Evolutionary conservation across 2,329 filamentous ascomycete species (phyloP), one percentile per base, ranked within the genome.

Genomic region (Pyrenochaeta sp.): DNA sequence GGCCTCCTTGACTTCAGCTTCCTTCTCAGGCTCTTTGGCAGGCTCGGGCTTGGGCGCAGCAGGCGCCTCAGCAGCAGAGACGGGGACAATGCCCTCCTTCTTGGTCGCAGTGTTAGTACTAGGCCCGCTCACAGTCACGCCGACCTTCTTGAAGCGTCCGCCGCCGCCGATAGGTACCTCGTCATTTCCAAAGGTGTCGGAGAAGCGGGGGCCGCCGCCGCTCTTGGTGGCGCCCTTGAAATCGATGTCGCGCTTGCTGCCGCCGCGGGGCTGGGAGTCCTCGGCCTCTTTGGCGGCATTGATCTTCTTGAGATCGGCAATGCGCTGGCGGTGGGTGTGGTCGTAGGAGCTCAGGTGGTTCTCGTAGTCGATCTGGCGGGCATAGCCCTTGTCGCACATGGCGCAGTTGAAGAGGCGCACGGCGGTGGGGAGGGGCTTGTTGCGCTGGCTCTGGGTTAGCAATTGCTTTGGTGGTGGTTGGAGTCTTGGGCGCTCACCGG

Each of bases 291-390:
- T 65, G 11, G 47, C 46, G 14, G 64, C 65, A 3, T 62, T 68
- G n/a, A 67, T 43, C 49, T 88, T 85, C 73, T 90, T 90, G 88
- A 93, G 91, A 62, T 94, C 89, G 72, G 90, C 89, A 45, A 92
- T 82, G 35, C 89, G 87, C 68, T 75, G 58, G 30, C 56, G 58
- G 73, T 99, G 94, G 60, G 89, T 89, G 74, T 99, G 94, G 68
- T 97, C 94, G 72, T 97, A 97, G 62, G 89, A 94, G 53, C 86
- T 86, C 43, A 96, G 89, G 71, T 99, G 94, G 6, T 92, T 88
- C 72, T 97, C 93, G 71, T 95, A 96, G 70, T 97, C 93, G 67
- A 95, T 93, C 81, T 96, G 93, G 42, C 94, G 90, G 2, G 87
- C 85, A 74, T 97, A 99, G 61, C 92, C 93, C 75, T 97, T 97